A percentile compares a stretch with the other conserved stretches of the same genome.
These are phyloP conservation scores for Lyophyllum decastes DNA, from an alignment of 768 basidiomycete genomes.

Conservation along the genomic window DNA sequence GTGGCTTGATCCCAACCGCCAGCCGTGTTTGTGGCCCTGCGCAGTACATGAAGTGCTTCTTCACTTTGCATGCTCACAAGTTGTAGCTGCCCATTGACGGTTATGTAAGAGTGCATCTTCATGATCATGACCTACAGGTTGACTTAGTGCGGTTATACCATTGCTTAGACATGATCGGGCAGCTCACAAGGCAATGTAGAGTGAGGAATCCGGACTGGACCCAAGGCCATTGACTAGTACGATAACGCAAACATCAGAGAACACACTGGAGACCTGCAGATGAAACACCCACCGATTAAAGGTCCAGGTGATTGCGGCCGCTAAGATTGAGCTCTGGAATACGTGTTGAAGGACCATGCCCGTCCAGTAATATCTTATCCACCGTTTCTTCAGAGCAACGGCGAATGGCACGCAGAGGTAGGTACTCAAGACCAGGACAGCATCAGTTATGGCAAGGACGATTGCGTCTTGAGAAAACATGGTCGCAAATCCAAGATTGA, in stretches of 20 bases:
- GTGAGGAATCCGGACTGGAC: constrained; percentile 93
- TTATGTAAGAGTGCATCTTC: constrained; percentile 96
- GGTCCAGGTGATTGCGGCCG: constrained; percentile 82
- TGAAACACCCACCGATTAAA: constrained; percentile 64
- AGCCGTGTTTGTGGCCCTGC: constrained; percentile 43
- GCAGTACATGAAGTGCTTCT: constrained; percentile 43
- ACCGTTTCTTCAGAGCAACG: constrained; percentile 71
- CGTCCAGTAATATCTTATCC: constrained; percentile 79
- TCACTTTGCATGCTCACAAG: constrained; percentile 48
- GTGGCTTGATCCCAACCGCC: constrained; percentile 75
- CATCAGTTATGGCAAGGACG: constrained; percentile 83
- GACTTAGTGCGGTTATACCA: not conserved
- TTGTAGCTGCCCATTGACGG: constrained; percentile 84
- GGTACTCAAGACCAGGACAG: constrained; percentile 75
- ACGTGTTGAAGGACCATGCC: constrained; percentile 81
- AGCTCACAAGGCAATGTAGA: constrained; percentile 74
- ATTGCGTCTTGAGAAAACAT: constrained; percentile 87
- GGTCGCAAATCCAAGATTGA: constrained; percentile 79
- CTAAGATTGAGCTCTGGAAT: constrained; percentile 75
- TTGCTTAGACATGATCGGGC: not conserved
- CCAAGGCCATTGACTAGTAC: constrained; percentile 91
- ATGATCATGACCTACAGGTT: constrained; percentile 72
- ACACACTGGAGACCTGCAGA: not conserved
- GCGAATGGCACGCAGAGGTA: constrained; percentile 83
- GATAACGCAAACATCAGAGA: not conserved